Percentiles rank a stretch among this genome's conserved stretches.
Conservation (phyloP, 768 basidiomycete species). For the Collybiopsis luxurians region DNA sequence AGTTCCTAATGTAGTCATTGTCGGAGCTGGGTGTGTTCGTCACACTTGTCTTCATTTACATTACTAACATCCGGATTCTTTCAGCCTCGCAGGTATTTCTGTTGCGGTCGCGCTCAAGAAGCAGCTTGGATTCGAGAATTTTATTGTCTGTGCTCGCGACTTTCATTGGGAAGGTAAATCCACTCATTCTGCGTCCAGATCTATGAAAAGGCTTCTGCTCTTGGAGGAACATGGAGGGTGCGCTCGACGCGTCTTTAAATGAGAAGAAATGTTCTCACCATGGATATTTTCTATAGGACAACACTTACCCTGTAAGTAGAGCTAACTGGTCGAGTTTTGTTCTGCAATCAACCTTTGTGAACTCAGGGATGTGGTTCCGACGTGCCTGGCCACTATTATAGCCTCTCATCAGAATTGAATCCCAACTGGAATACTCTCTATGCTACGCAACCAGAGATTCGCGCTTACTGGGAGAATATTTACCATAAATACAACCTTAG, state of each 20-base stretch:
- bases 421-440: constrained; percentile 49
- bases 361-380: constrained; percentile 54
- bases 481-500: constrained; percentile 17
- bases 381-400: constrained; percentile 53
- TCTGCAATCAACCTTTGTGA: background rate
- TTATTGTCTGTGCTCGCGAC: constrained; percentile 34
- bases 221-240: constrained; percentile 61
- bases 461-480: constrained; percentile 47
- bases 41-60: too few relatives aligned
- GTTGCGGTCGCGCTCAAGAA: constrained; percentile 46
- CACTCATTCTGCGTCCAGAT: constrained; percentile 32
- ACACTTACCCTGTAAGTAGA: constrained; percentile 47
- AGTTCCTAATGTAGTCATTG: constrained; percentile 35
- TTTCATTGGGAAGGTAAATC: background rate
- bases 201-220: constrained; percentile 42
- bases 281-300: constrained; percentile 37
- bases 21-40: constrained; percentile 54
- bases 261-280: too few relatives aligned
- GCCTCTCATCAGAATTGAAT: constrained; percentile 52
- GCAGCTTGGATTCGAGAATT: constrained; percentile 42
- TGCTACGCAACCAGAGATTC: constrained; percentile 47
- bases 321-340: background rate
- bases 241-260: constrained; percentile 15
- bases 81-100: constrained; percentile 45
- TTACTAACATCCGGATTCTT: background rate